Evolutionary conservation across 78 protist species (phyloP).

Genomic region (Dictyostelium capitatum): DNA sequence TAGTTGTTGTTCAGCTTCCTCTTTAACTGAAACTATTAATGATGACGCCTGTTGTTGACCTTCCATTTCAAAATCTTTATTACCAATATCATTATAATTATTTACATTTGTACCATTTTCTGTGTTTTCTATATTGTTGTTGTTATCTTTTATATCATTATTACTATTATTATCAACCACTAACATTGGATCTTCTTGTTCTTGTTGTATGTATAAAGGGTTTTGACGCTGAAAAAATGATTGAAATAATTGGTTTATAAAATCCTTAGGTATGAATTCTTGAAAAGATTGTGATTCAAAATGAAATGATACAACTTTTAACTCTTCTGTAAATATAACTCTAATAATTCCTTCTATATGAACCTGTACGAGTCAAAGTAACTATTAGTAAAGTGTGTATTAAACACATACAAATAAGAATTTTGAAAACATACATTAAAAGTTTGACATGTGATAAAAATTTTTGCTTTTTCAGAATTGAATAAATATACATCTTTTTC

Average conservation of each 20-base stretch:
- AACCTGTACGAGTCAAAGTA: not conserved
- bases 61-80: not conserved
- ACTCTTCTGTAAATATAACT: slow-evolving; percentile 25
- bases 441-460: slow-evolving; percentile 19
- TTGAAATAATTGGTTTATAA: slow-evolving; percentile 18
- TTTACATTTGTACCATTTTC: not conserved
- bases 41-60: not conserved
- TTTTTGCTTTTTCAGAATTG: slow-evolving; percentile 14
- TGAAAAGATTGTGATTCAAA: slow-evolving; percentile 34
- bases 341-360: slow-evolving; percentile 35
- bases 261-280: slow-evolving; percentile 35
- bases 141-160: not conserved
- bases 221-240: slow-evolving; percentile 24
- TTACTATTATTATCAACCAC: not conserved
- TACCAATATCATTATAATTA: not conserved
- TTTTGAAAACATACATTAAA: not conserved
- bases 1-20: not conserved
- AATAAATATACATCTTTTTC: not conserved
- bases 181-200: not conserved
- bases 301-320: slow-evolving; percentile 49
- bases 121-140: no score
- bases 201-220: not conserved
- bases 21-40: not conserved
- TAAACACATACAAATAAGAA: not conserved
- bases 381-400: not conserved